Evolutionary conservation across 179 eudicot species (phyloP).

Genomic region (Dionaea muscipula): DNA sequence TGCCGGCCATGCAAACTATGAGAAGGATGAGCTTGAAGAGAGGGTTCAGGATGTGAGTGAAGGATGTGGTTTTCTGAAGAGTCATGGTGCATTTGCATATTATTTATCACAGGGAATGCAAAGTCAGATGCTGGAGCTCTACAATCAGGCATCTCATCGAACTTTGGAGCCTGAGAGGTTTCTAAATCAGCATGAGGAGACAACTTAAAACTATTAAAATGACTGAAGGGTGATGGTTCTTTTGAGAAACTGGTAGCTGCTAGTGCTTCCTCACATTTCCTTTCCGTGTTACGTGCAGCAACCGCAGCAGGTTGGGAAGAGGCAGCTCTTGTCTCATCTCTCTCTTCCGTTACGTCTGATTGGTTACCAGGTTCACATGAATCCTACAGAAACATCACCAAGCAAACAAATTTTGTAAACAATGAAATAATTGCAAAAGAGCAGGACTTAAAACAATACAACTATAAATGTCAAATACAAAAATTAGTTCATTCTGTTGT

Average conservation of each 20-base stretch:
- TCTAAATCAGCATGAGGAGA: conserved; percentile 14
- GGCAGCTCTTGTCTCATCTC: conserved; percentile 44
- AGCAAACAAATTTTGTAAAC: background rate
- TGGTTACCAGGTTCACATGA: conserved; percentile 66
- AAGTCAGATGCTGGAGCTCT: conserved; percentile 29
- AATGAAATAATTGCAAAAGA: no score
- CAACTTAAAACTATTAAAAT: conserved; percentile 23
- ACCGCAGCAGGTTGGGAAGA: conserved; percentile 13
- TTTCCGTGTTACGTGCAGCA: conserved; percentile 16
- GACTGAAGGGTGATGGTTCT: conserved; percentile 15
- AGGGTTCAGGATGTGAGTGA: conserved; percentile 4
- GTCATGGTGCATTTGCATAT: conserved; percentile 12
- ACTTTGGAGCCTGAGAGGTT: conserved; percentile 15
- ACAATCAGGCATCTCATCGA: conserved; percentile 11
- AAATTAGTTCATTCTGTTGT: no score
- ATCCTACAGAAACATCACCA: conserved; percentile 37
- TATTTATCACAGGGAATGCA: conserved; percentile 17
- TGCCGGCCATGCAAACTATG: conserved; percentile 3
- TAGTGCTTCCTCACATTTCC: conserved; percentile 14
- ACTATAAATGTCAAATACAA: no score
- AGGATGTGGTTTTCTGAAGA: conserved; percentile 5
- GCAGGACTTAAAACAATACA: no score
- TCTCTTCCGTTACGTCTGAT: conserved; percentile 72
- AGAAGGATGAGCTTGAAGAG: background rate
- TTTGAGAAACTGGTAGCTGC: conserved; percentile 10